These are phyloP conservation scores for Alnus rubra DNA, from an alignment of 306 rosid genomes.

Conservation along the genomic window DNA sequence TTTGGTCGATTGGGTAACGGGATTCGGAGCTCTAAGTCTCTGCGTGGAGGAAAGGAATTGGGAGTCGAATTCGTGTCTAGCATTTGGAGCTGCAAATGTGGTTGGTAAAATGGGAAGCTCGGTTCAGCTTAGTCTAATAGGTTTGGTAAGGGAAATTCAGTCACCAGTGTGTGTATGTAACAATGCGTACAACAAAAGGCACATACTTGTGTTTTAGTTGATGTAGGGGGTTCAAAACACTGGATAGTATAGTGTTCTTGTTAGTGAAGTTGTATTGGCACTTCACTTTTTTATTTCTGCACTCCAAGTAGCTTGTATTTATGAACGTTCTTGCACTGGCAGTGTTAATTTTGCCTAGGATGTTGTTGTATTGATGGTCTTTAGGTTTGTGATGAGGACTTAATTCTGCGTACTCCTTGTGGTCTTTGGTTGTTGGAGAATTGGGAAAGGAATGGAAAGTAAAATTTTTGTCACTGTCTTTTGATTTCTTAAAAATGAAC, in stretches of 20 bases:
- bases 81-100: neutral
- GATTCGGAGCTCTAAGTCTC: conserved; percentile 11
- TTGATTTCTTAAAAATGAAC: too few relatives aligned
- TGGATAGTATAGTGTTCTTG: neutral
- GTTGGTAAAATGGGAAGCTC: neutral
- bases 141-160: neutral
- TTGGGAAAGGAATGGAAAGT: too few relatives aligned
- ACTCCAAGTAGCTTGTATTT: neutral
- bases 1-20: conserved; percentile 11
- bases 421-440: too few relatives aligned
- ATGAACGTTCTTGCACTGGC: too few relatives aligned
- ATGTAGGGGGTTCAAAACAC: neutral
- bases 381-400: too few relatives aligned
- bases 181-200: neutral
- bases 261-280: neutral
- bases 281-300: neutral
- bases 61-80: neutral
- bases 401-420: too few relatives aligned
- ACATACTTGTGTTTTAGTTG: neutral
- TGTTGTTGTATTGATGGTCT: too few relatives aligned
- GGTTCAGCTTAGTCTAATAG: neutral
- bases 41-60: neutral
- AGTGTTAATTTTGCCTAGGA: too few relatives aligned
- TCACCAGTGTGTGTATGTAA: neutral
- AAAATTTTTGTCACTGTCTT: too few relatives aligned